Evolutionary conservation across 2,329 filamentous ascomycete species (phyloP).

Genomic region (Calonectria henricotiae): DNA sequence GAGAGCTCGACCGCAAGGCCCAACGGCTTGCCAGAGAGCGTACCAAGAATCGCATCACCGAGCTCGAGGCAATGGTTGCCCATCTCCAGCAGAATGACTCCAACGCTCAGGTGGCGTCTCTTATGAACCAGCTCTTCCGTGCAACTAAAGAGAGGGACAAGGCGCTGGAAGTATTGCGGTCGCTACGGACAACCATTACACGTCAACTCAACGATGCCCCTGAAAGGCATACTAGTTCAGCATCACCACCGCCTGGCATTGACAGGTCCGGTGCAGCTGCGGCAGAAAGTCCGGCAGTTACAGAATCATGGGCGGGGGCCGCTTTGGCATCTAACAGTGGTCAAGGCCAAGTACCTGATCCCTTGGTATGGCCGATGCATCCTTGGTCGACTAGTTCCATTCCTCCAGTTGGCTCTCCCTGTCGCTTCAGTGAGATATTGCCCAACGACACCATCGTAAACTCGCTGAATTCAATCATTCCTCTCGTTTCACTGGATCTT

Average conservation of each 20-base stretch:
- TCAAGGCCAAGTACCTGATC: neutral
- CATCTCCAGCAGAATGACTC: constrained; percentile 49
- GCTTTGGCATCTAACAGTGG: neutral
- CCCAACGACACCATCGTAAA: neutral
- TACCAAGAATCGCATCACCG: constrained; percentile 54
- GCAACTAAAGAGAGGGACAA: constrained; percentile 51
- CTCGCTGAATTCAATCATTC: neutral
- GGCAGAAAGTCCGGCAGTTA: neutral
- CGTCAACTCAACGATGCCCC: constrained; percentile 39
- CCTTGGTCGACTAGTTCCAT: constrained; percentile 7
- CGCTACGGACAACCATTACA: constrained; percentile 37
- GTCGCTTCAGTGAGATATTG: constrained; percentile 1
- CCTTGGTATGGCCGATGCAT: constrained; percentile 12
- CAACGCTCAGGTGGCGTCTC: constrained; percentile 45
- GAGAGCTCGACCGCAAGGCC: constrained; percentile 56
- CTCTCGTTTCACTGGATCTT: neutral
- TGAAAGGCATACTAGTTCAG: neutral
- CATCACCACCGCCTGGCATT: neutral
- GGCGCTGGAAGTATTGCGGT: constrained; percentile 41
- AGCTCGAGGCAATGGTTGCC: constrained; percentile 54
- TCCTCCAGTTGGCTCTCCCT: neutral
- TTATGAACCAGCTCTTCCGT: constrained; percentile 50
- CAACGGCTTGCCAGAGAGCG: constrained; percentile 54
- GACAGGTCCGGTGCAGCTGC: neutral
- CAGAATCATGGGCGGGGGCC: neutral